These are phyloP conservation scores for Calendula officinalis DNA, from an alignment of 129 eudicot genomes.

Conservation along the genomic window DNA sequence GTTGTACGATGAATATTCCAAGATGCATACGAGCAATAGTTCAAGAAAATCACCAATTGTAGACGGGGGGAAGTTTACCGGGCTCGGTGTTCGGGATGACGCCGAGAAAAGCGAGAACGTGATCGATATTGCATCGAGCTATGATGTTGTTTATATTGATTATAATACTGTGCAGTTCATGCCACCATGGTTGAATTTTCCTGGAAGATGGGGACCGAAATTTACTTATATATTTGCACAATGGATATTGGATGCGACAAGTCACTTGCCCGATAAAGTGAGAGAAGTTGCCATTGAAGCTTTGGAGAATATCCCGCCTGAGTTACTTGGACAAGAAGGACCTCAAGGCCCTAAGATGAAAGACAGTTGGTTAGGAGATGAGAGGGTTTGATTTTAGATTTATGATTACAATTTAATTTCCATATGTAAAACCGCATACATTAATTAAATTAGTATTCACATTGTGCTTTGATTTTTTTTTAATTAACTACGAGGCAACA, in stretches of 20 bases:
- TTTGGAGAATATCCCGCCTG: conserved; percentile 23
- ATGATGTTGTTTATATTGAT: conserved; percentile 22
- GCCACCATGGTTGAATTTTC: conserved; percentile 31
- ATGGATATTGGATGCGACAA: not conserved
- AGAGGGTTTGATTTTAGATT: conserved; percentile 19
- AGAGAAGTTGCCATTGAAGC: not conserved
- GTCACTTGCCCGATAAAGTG: conserved; percentile 2
- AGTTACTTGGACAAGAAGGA: conserved; percentile 32
- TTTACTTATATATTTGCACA: conserved; percentile 4
- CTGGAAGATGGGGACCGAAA: conserved; percentile 44
- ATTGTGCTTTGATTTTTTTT: no score
- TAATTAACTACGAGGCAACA: no score
- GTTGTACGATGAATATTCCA: not conserved
- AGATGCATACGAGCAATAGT: conserved; percentile 7
- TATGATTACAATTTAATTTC: not conserved
- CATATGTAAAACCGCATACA: no score
- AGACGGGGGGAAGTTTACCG: conserved; percentile 11
- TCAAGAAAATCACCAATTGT: conserved; percentile 12
- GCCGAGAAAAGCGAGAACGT: conserved; percentile 19
- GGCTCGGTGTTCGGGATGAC: conserved; percentile 31
- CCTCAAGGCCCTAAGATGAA: conserved; percentile 33
- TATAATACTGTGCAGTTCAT: not conserved
- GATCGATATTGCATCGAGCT: conserved; percentile 28
- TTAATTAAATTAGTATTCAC: no score
- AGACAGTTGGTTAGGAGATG: conserved; percentile 23